Evolutionary conservation across 768 basidiomycete species (phyloP).

Genomic region (Amyloporia xantha): DNA sequence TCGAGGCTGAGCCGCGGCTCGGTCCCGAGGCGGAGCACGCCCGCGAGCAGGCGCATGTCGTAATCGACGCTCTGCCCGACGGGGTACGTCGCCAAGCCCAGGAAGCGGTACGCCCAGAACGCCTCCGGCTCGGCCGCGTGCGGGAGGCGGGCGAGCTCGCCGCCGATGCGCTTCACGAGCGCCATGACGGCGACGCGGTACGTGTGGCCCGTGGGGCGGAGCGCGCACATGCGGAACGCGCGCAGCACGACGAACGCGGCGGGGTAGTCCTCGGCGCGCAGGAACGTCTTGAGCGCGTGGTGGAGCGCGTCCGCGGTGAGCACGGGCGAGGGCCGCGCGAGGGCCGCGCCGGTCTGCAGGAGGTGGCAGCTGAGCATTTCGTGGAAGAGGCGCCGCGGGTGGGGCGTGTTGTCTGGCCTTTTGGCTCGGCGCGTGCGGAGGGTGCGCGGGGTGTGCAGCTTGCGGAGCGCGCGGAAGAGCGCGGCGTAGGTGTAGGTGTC

Average conservation of each 20-base stretch:
- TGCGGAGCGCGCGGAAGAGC: slow-evolving; percentile 31
- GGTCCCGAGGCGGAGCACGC: slow-evolving; percentile 11
- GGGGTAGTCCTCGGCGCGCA: slow-evolving; percentile 39
- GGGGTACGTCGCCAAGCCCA: slow-evolving; percentile 10
- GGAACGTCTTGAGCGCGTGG: slow-evolving; percentile 37
- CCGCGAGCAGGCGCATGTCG: slow-evolving; percentile 12
- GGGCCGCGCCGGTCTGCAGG: slow-evolving; percentile 12
- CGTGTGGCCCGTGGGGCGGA: slow-evolving; percentile 8
- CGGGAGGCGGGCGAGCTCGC: slow-evolving; percentile 5
- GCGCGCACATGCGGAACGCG: slow-evolving; percentile 10
- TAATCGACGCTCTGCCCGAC: not conserved
- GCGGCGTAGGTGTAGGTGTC: slow-evolving; percentile 38
- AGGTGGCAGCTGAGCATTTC: slow-evolving; percentile 37
- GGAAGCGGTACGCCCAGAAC: slow-evolving; percentile 20
- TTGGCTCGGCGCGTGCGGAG: slow-evolving; percentile 16
- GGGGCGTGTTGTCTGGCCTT: slow-evolving; percentile 19
- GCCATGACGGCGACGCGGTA: slow-evolving; percentile 14
- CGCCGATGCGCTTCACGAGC: slow-evolving; percentile 10
- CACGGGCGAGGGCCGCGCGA: slow-evolving; percentile 4
- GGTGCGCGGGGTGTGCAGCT: slow-evolving; percentile 10
- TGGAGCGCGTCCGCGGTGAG: slow-evolving; percentile 28
- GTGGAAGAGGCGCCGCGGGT: slow-evolving; percentile 37
- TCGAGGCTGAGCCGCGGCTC: slow-evolving; percentile 9
- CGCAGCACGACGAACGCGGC: slow-evolving; percentile 37
- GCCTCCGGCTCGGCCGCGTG: not conserved